Evolutionary conservation across 495 filamentous ascomycete genomes (phyloP).

Genomic region (Aspergillus sclerotiicarbonarius): DNA sequence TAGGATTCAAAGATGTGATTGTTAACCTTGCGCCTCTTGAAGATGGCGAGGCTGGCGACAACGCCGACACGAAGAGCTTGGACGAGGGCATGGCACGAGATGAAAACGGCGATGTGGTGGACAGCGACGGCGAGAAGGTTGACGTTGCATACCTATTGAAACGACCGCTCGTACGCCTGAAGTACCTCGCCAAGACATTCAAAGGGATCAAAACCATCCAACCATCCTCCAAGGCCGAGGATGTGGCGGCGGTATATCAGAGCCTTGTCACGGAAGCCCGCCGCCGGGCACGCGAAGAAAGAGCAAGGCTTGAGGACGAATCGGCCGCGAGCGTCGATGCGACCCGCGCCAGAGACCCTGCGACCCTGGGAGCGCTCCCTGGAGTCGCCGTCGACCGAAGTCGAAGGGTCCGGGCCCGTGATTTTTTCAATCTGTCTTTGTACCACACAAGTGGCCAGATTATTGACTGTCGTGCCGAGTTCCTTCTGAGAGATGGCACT

Average conservation of each 20-base stretch:
- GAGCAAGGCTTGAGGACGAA: conserved; percentile 84
- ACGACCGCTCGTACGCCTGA: conserved; percentile 81
- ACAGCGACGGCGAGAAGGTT: conserved; percentile 79
- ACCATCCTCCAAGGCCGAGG: conserved; percentile 57
- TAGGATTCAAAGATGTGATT: conserved; percentile 93
- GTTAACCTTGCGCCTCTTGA: conserved; percentile 81
- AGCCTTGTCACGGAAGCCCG: conserved; percentile 73
- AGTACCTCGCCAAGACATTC: conserved; percentile 81
- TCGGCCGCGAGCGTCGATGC: conserved; percentile 81
- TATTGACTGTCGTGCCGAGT: conserved; percentile 83
- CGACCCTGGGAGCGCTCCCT: conserved; percentile 65
- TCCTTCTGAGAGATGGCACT: conserved; percentile 78
- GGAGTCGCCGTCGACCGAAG: conserved; percentile 68
- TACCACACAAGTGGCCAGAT: conserved; percentile 87
- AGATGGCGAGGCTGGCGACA: conserved; percentile 43
- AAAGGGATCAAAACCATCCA: conserved; percentile 61
- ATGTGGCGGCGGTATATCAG: conserved; percentile 59
- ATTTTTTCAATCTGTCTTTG: conserved; percentile 83
- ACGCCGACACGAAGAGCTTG: conserved; percentile 54
- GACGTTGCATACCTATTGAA: conserved; percentile 94
- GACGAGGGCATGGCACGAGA: conserved; percentile 72
- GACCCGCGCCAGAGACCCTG: conserved; percentile 71
- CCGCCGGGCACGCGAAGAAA: conserved; percentile 78
- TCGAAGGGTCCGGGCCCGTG: conserved; percentile 79
- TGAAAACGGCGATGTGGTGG: conserved; percentile 73